These are phyloP conservation scores for Coffea humblotiana DNA, from an alignment of 305 asterid genomes.

Conservation along the genomic window DNA sequence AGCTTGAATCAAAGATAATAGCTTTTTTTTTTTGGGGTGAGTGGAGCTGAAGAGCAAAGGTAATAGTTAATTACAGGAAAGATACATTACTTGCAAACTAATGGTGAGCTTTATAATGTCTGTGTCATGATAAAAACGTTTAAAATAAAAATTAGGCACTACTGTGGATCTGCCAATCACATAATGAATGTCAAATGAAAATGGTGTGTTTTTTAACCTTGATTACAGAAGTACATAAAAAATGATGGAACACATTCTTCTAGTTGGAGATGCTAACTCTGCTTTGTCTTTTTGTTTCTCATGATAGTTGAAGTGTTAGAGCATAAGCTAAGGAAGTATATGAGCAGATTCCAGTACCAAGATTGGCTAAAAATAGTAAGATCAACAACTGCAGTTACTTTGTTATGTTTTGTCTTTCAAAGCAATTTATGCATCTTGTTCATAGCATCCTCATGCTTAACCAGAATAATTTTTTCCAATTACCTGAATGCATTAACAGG, in stretches of 20 bases:
- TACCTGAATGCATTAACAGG: slow-evolving; percentile 97
- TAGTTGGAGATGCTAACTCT: slow-evolving; percentile 39
- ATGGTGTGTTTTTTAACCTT: background rate
- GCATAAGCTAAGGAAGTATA: slow-evolving; percentile 80
- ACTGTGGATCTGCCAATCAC: too few relatives aligned
- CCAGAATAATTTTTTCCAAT: slow-evolving; percentile 87
- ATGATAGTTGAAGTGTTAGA: slow-evolving; percentile 79
- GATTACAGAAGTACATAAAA: too few relatives aligned
- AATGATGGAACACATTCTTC: background rate
- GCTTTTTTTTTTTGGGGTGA: too few relatives aligned
- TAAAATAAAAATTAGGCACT: too few relatives aligned
- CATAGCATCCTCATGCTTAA: slow-evolving; percentile 95
- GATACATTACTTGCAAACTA: background rate
- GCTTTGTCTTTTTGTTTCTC: slow-evolving; percentile 77
- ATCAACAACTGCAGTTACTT: slow-evolving; percentile 88
- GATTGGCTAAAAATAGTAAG: slow-evolving; percentile 96
- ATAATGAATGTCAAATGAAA: background rate
- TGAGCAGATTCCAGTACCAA: slow-evolving; percentile 99
- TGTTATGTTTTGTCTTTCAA: slow-evolving; percentile 90
- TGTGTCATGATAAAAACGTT: too few relatives aligned
- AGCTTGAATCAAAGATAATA: too few relatives aligned
- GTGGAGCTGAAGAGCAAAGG: background rate
- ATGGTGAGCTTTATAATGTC: background rate
- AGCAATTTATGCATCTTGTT: slow-evolving; percentile 95
- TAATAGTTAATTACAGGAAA: background rate